phyloP scores from a whole-genome alignment of 164 flowering plant species.

The Kalanchoe fedtschenkoi region DNA sequence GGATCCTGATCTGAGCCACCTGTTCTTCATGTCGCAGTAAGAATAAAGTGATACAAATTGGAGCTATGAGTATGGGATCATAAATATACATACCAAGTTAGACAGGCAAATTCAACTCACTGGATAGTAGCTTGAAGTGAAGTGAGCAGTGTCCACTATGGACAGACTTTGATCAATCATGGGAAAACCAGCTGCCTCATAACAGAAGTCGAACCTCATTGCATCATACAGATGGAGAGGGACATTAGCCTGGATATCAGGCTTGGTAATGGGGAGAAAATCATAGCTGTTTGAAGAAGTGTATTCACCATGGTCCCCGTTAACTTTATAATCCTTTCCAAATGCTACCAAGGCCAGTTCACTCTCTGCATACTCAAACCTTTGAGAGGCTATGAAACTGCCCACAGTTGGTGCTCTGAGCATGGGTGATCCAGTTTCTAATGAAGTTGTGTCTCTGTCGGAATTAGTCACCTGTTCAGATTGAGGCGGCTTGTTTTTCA shows the following conservation, averaged over 20 bases:
- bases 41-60: too few relatives aligned
- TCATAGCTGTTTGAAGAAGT: constrained; percentile 25
- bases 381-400: too few relatives aligned
- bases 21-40: too few relatives aligned
- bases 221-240: constrained; percentile 33
- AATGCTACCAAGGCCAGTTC: constrained; percentile 4
- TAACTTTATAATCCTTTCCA: neutral
- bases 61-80: too few relatives aligned
- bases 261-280: constrained; percentile 22
- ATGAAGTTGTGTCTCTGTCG: constrained; percentile 10
- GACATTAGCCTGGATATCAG: constrained; percentile 23
- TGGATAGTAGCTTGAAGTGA: constrained; percentile 1
- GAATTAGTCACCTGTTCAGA: constrained; percentile 15
- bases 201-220: constrained; percentile 30
- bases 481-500: constrained; percentile 14
- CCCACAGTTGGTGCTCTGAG: constrained; percentile 11
- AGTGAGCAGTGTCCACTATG: constrained; percentile 16
- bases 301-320: constrained; percentile 21
- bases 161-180: constrained; percentile 49
- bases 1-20: too few relatives aligned
- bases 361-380: neutral
- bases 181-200: constrained; percentile 39
- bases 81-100: neutral
- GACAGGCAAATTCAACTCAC: neutral
- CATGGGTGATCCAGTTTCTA: constrained; percentile 12